Conservation (phyloP, 2,329 filamentous ascomycete genomes). For the Alternaria angustiovoidea region DNA sequence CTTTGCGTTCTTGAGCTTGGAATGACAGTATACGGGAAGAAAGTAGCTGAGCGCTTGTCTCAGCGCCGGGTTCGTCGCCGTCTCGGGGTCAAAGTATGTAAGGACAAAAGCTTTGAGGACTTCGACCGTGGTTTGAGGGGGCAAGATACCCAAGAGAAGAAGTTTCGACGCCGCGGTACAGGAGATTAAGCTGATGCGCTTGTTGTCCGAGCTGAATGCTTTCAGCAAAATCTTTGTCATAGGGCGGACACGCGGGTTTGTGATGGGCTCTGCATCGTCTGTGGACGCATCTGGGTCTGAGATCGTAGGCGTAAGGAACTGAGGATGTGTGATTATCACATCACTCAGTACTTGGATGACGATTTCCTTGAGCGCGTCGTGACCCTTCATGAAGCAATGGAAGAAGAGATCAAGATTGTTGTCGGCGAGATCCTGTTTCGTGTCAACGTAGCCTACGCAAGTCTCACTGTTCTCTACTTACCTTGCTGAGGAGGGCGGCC, state of each 20-base stretch:
- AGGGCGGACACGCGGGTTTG: constrained; percentile 61
- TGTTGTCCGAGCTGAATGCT: constrained; percentile 71
- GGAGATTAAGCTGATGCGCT: constrained; percentile 81
- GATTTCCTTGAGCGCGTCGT: constrained; percentile 87
- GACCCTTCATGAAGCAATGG: constrained; percentile 94
- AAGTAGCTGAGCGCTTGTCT: constrained; percentile 92
- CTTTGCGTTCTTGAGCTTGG: constrained; percentile 79
- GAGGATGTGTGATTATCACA: constrained; percentile 87
- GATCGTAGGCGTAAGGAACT: constrained; percentile 71
- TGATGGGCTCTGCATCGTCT: constrained; percentile 43
- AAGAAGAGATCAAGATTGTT: constrained; percentile 94
- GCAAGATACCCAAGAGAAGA: constrained; percentile 78
- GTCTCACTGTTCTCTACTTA: constrained; percentile 41
- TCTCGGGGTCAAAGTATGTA: constrained; percentile 89
- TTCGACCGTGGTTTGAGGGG: constrained; percentile 60
- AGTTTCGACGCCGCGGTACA: constrained; percentile 86
- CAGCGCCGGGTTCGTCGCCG: constrained; percentile 79
- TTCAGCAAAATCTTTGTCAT: constrained; percentile 87
- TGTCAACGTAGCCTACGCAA: constrained; percentile 13
- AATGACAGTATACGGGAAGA: constrained; percentile 92
- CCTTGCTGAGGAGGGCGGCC: constrained; percentile 88
- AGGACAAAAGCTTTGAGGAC: constrained; percentile 86
- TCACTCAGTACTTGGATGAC: constrained; percentile 92
- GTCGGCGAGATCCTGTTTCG: constrained; percentile 75
- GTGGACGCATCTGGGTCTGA: constrained; percentile 50